Percentiles rank a stretch among this genome's conserved stretches.
These are phyloP conservation scores for Malbranchea zuffiana DNA, from an alignment of 2,329 filamentous ascomycete species.

Conservation along the genomic window DNA sequence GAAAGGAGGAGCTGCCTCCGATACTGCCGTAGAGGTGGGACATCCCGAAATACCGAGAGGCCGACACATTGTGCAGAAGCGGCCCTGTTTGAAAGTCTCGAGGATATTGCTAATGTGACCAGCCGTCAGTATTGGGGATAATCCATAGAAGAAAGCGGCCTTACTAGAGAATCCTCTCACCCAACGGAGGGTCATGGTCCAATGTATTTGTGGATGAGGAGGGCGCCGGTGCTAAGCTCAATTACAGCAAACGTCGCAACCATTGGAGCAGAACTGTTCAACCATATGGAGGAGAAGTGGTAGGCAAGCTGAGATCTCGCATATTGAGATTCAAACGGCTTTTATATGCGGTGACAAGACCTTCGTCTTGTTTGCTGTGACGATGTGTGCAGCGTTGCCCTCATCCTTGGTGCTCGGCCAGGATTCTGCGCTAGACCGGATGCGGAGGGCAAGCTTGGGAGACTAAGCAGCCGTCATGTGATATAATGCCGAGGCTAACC, in stretches of 20 bases:
- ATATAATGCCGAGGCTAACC: too few relatives aligned
- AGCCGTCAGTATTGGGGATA: constrained; percentile 16
- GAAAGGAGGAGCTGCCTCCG: constrained; percentile 54
- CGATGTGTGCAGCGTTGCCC: constrained; percentile 19
- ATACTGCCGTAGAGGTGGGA: constrained; percentile 59
- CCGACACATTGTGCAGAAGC: constrained; percentile 13
- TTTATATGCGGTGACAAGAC: constrained; percentile 3
- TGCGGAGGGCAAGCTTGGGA: too few relatives aligned
- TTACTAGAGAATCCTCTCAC: constrained; percentile 17
- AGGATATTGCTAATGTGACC: constrained; percentile 6
- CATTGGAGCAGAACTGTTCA: too few relatives aligned
- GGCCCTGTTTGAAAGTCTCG: constrained; percentile 7
- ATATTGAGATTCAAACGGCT: constrained; percentile 10
- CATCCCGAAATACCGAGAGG: constrained; percentile 57
- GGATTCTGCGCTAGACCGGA: too few relatives aligned
- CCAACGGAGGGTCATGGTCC: constrained; percentile 24
- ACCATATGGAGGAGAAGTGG: not conserved
- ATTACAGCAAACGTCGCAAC: too few relatives aligned
- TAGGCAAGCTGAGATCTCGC: too few relatives aligned
- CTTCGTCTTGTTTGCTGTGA: constrained; percentile 15
- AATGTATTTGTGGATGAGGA: too few relatives aligned
- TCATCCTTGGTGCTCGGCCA: constrained; percentile 15
- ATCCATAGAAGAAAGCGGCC: constrained; percentile 7
- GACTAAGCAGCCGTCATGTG: too few relatives aligned
- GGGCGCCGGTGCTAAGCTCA: too few relatives aligned